Base-by-base conservation (phyloP, 202 grass and related monocot species). In the Brachypodium distachyon region DNA sequence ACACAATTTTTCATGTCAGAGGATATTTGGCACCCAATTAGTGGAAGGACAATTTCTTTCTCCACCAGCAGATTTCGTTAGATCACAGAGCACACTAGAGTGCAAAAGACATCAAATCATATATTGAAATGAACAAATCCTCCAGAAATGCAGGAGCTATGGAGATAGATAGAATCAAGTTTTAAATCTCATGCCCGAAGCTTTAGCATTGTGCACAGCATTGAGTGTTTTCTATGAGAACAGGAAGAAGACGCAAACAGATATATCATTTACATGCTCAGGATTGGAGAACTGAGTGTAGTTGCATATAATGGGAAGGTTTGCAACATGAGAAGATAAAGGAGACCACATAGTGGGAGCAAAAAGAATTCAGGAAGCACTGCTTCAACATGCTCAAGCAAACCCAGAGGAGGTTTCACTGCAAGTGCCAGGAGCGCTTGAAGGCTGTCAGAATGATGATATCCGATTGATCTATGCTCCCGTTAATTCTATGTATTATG, bases 1-100 rank as follows among this genome's bases (percentile, higher is more conserved):
- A 53, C 60, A 69, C 34, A 22, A 54, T 61, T 83, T 61, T 28
- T 36, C 71, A 82, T 58, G 33, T 70, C 67, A 41, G 73, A 29
- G 67, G 54, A 72, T 36, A 72, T 63, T 72, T 78, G 10, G 39
- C 22, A 26, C 40, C 71, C 26, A 44, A 78, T 54, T 64, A 43
- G 75, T 34, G 16, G 14, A 52, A 62, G 44, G 3, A 77, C n/a
- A 42, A 49, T 27, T 68, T 36, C 17, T 42, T 41, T 21, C 53
- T 53, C 13, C 13, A 50, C 48, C 23, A 78, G 70, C n/a, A 56
- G 36, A 65, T 62, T 46, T 57, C 65, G 54, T 47, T 22, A 65
- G 5, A 37, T 54, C 11, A 63, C 19, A 16, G 41, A 2, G 18
- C 31, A 31, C 22, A 52, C 43, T 13, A 13, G 14, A 22, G 50